A percentile compares a stretch with the other conserved stretches of the same genome.
Conservation (phyloP, 352 stramenopile genomes). For the Globisporangium apiculatum region DNA sequence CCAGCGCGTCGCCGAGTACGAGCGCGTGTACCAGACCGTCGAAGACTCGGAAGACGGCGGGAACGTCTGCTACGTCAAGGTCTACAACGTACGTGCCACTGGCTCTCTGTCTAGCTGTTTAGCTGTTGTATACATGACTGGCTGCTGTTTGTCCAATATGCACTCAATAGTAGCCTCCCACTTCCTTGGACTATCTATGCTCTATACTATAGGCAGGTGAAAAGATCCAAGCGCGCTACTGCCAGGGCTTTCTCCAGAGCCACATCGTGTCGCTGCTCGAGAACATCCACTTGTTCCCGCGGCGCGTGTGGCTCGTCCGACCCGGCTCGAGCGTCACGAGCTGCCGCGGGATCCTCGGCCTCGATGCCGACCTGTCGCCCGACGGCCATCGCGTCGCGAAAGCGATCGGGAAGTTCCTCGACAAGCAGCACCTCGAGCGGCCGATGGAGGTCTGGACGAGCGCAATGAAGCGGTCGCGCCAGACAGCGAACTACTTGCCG, state of each 20-base stretch:
- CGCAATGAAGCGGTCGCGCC: slow-evolving; percentile 73
- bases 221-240: slow-evolving; percentile 87
- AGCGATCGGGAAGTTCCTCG: slow-evolving; percentile 82
- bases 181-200: too few species aligned
- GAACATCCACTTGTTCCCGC: slow-evolving; percentile 90
- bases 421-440: slow-evolving; percentile 62
- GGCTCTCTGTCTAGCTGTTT: neutral
- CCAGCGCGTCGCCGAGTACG: slow-evolving; percentile 88
- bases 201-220: slow-evolving; percentile 48
- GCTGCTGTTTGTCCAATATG: too few species aligned
- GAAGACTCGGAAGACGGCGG: slow-evolving; percentile 78
- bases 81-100: slow-evolving; percentile 73
- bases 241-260: slow-evolving; percentile 81
- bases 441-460: slow-evolving; percentile 76
- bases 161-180: too few species aligned
- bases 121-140: neutral
- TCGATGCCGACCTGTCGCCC: slow-evolving; percentile 78
- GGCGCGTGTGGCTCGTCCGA: slow-evolving; percentile 88
- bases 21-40: slow-evolving; percentile 90
- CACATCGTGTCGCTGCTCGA: slow-evolving; percentile 83
- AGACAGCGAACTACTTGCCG: slow-evolving; percentile 63
- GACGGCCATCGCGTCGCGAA: slow-evolving; percentile 72
- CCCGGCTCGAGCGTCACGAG: slow-evolving; percentile 78
- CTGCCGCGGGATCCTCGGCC: slow-evolving; percentile 66
- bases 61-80: slow-evolving; percentile 89